Percentiles rank a stretch among this genome's conserved stretches.
phyloP scores from a whole-genome alignment of 768 basidiomycete genomes.

The Suillus paluster region DNA sequence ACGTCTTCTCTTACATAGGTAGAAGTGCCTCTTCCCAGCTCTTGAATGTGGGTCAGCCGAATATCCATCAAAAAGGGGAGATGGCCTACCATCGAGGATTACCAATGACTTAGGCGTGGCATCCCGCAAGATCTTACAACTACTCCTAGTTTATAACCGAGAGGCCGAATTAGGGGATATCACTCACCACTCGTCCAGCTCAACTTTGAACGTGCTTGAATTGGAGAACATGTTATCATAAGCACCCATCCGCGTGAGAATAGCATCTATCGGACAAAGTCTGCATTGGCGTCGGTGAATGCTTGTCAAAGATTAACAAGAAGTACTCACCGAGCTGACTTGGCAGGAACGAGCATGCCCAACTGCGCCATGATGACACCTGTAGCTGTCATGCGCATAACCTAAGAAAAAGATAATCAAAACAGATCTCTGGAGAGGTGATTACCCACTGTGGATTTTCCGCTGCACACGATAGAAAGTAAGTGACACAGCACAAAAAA shows the following conservation, averaged over 20 bases:
- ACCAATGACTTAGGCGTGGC: conserved; percentile 94
- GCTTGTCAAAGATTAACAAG: neutral
- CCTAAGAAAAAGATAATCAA: conserved; percentile 39
- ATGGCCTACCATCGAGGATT: conserved; percentile 82
- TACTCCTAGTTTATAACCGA: conserved; percentile 31
- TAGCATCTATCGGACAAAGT: conserved; percentile 87
- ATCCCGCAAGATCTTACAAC: conserved; percentile 91
- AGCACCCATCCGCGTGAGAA: conserved; percentile 97
- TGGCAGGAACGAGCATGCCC: conserved; percentile 93
- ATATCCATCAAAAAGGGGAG: conserved; percentile 15
- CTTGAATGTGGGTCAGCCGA: conserved; percentile 41
- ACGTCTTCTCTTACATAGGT: conserved; percentile 66
- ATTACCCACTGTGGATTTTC: conserved; percentile 70
- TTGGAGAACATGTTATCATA: conserved; percentile 97
- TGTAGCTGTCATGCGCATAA: conserved; percentile 95
- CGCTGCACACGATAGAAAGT: conserved; percentile 43
- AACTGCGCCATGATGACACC: conserved; percentile 95
- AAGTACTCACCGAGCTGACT: conserved; percentile 64
- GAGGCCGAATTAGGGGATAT: neutral
- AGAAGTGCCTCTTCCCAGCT: conserved; percentile 94
- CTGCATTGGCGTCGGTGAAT: conserved; percentile 41
- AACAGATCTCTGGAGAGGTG: neutral
- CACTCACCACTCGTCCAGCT: conserved; percentile 91
- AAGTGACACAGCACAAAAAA: conserved; percentile 5
- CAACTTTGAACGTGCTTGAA: conserved; percentile 97